Percentiles rank a stretch among this genome's conserved stretches.
Evolutionary conservation across 306 rosid species (phyloP).

Genomic region (Castanea sativa): DNA sequence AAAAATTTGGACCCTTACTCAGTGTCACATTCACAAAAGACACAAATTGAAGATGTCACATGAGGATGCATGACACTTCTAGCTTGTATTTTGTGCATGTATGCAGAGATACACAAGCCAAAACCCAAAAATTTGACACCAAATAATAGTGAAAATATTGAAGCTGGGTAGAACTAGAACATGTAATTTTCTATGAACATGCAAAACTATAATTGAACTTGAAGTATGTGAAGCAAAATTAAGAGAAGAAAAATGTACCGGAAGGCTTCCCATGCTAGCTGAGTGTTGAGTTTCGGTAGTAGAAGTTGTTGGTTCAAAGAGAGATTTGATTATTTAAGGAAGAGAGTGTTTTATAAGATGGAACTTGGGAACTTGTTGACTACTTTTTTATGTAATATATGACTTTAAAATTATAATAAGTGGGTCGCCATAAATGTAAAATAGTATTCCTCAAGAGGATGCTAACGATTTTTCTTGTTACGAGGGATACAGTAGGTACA

Average conservation of each 20-base stretch:
- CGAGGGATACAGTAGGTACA: not conserved
- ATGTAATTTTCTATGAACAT: not conserved
- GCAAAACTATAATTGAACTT: not conserved
- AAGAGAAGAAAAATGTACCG: conserved; percentile 10
- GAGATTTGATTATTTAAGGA: not conserved
- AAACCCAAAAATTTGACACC: not conserved
- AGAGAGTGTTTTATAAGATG: no score
- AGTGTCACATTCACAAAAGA: no score
- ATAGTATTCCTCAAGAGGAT: not conserved
- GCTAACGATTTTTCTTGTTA: not conserved
- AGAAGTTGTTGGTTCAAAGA: not conserved
- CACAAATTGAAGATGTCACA: no score
- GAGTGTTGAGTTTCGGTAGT: not conserved
- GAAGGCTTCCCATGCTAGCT: conserved; percentile 17
- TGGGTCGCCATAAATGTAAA: no score
- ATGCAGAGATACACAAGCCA: not conserved
- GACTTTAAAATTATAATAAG: not conserved
- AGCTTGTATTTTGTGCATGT: no score
- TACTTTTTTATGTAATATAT: not conserved
- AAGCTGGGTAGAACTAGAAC: not conserved
- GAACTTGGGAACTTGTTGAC: no score
- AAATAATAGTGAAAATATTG: not conserved
- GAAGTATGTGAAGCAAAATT: no score
- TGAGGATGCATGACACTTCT: no score
- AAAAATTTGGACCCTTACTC: no score